Base-by-base conservation (phyloP, 495 filamentous ascomycete genomes). In the Daldinia concentrica region DNA sequence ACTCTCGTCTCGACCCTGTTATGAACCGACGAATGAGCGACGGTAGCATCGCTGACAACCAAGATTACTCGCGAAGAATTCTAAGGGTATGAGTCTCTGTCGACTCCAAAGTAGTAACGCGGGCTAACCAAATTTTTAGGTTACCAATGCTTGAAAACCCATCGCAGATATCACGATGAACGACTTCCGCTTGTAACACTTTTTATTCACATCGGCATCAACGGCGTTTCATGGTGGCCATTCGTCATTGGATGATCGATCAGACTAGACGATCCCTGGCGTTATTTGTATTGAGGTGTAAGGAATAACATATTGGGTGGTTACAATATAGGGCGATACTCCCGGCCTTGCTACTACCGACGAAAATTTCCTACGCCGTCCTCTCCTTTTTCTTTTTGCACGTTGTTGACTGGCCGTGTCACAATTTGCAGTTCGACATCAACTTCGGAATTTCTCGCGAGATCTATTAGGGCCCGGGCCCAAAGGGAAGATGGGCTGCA, bases 21-120 rank as follows among this genome's bases (percentile, higher is more conserved):
- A 92, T 97, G 90, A 89, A 95, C 71, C 86, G 93, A 76, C 88
- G 95, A 79, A 89, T 95, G 83, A 98, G 95, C 80, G 92, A 95
- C 80, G 95, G 95, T 72, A 98, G 95, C 82, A 98, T 99, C 77
- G 95, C 94, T 73, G 96, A 99, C 78, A 95, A 97, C 81, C 89
- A 96, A 79, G 95, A 98, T 80, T 99, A 98, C 82, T 98, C 95
- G 64, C 88, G 95, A 79, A 91, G 91, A 76, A 97, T 99, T 79
- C 85, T 99, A 77, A 93, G 95, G 89, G 95, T 95, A 83, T 63
- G 86, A 54, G 22, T 24, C 3, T 3, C 3, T 45, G 1, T 7
- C 5, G 22, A 26, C 12, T 24, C 0, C 27, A 17, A 14, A 36
- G 34, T 36, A 11, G 45, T 71, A 66, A 30, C 74, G 17, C 11